Base-by-base conservation (phyloP, 2,329 filamentous ascomycete genomes). In the Pseudocercospora eumusae region DNA sequence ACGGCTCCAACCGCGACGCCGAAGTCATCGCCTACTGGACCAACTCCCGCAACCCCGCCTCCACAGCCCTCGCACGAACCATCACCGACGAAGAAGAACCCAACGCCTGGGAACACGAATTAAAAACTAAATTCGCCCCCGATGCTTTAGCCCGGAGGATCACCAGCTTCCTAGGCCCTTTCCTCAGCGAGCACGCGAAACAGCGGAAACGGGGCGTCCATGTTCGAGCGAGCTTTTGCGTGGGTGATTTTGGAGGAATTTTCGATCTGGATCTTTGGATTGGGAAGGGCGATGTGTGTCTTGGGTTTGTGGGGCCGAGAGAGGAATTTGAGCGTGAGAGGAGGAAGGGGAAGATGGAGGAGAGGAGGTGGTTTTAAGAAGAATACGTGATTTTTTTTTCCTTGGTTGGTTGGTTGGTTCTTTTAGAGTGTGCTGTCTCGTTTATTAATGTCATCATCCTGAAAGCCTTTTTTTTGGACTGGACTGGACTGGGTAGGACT, bases 11-110 rank as follows among this genome's bases (percentile, higher is more conserved):
- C 28, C 76, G 76, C n/a, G 79, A 80, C 56, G 59, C 66, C 6
- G 76, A 79, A 47, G 76, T 81, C 59, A 78, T 81, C 15, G 68
- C 73, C 10, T 80, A 76, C 60, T 82, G 80, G 80, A 68, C 76
- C 23, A 72, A 79, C 61, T 69, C 71, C 0, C 75, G 79, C 11
- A 74, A 74, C 0, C 72, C 78, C 0, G 61, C 72, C 0, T 76
- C 76, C 3, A 78, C 74, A 0, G 78, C 79, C 1, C 71, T 80
- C 0, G 65, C 76, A 15, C 63, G 73, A n/a, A n/a, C n/a, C 23
- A 67, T 71, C 31, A 64, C 62, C 18, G 67, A 68, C 25, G 69
- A 70, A 2, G 69, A 70, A 2, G 71, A 71, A 6, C 72, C 72
- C 10, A 76, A 77, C 42, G 74, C 74, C 27, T 81, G 79, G 79